A percentile compares a stretch with the other conserved stretches of the same genome.
Evolutionary conservation across 371 early-diverging fungal species (phyloP).

Genomic region (Apophysomyces sp.): DNA sequence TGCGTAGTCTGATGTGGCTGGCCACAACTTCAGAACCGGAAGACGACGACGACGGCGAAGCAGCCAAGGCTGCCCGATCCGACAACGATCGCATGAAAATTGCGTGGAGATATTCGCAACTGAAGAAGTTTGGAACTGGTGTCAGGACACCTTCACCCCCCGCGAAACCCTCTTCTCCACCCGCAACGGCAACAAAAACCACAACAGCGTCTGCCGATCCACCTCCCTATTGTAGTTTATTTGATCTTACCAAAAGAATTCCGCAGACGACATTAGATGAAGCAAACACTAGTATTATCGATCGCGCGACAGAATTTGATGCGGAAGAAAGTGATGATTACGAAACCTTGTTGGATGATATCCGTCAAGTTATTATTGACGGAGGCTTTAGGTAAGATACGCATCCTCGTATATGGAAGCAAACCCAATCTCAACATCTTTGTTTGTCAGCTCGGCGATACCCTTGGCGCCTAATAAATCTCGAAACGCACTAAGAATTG

Average conservation of each 20-base stretch:
- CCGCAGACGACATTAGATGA: constrained; percentile 49
- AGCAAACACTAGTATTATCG: constrained; percentile 42
- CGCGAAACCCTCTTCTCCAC: constrained; percentile 5
- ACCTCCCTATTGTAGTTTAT: constrained; percentile 67
- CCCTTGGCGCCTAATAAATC: constrained; percentile 45
- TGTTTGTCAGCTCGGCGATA: constrained; percentile 42
- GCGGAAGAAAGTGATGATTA: constrained; percentile 51
- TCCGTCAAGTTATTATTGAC: constrained; percentile 57
- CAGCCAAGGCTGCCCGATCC: constrained; percentile 22
- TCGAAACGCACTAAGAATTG: constrained; percentile 72
- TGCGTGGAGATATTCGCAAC: constrained; percentile 90
- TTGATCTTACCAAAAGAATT: constrained; percentile 77
- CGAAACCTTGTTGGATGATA: constrained; percentile 50
- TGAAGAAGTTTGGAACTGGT: constrained; percentile 64
- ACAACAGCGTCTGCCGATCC: constrained; percentile 20
- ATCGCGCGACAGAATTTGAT: constrained; percentile 24
- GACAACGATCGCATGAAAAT: constrained; percentile 78
- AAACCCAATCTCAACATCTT: background rate
- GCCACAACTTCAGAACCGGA: constrained; percentile 51
- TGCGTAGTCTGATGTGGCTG: constrained; percentile 60
- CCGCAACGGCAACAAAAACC: constrained; percentile 4
- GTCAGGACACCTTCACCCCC: constrained; percentile 34
- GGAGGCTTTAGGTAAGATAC: constrained; percentile 57
- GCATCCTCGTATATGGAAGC: background rate
- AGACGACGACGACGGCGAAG: constrained; percentile 41